These are phyloP conservation scores for Fremontodendron californicum DNA, from an alignment of 345 rosid genomes.

Conservation along the genomic window DNA sequence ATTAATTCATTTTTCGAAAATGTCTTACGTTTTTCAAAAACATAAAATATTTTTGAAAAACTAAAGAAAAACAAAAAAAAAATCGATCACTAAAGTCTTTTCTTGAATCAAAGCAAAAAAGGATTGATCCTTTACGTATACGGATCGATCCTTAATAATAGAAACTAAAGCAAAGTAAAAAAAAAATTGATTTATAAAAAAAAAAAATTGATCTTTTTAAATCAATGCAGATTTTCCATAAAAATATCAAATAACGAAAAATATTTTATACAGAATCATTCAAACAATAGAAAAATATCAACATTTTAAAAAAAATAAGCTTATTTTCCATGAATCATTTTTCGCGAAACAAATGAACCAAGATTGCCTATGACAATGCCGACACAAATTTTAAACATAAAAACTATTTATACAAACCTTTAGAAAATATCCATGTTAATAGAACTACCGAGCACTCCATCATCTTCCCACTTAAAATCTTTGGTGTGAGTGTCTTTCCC, in stretches of 20 bases:
- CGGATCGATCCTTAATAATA: background rate
- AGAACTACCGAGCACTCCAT: conserved; percentile 63
- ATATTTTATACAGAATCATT: background rate
- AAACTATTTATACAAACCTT: conserved; percentile 17
- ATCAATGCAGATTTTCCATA: background rate
- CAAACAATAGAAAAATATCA: background rate
- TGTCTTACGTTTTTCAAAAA: too few species aligned
- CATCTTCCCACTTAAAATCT: conserved; percentile 79
- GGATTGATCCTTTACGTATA: too few species aligned
- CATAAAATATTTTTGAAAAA: too few species aligned
- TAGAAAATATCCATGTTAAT: conserved; percentile 62
- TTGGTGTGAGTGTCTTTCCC: conserved; percentile 55
- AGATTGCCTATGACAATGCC: background rate
- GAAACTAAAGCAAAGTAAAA: too few species aligned
- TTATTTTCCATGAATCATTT: background rate
- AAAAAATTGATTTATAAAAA: too few species aligned
- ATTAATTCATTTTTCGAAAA: too few species aligned
- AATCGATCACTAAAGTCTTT: too few species aligned
- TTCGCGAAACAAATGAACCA: background rate
- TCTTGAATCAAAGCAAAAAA: too few species aligned
- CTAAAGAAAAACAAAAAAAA: too few species aligned
- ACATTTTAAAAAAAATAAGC: too few species aligned
- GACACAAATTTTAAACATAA: background rate
- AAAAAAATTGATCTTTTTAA: too few species aligned
- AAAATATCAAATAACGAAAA: background rate